Conservation (phyloP, 2,329 filamentous ascomycete species). For the Diplodia sapinea region DNA sequence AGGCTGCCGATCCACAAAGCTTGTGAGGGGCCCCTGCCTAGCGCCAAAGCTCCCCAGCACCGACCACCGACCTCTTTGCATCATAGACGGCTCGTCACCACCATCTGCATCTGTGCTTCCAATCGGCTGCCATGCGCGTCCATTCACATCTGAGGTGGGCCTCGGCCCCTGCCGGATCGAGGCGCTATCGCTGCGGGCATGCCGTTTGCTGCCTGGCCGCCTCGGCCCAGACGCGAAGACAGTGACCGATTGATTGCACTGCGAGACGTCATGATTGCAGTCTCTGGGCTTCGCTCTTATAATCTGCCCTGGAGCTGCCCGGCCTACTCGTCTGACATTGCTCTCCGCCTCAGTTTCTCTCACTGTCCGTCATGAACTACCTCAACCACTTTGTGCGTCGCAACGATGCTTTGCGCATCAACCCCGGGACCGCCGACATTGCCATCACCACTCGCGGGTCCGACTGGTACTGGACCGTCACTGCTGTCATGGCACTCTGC, state of each 20-base stretch:
- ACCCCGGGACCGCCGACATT: slow-evolving; percentile 56
- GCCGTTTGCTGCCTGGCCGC: too few relatives aligned
- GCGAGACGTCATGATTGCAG: slow-evolving; percentile 3
- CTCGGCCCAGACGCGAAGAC: neutral
- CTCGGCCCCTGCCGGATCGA: neutral
- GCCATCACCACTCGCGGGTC: slow-evolving; percentile 65
- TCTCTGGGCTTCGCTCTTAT: neutral
- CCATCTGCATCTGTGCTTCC: neutral
- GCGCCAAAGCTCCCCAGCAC: neutral
- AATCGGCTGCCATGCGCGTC: neutral
- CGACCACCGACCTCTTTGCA: slow-evolving; percentile 11
- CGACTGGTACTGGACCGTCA: slow-evolving; percentile 68
- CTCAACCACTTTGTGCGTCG: slow-evolving; percentile 32
- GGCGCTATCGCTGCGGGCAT: neutral
- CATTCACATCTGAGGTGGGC: neutral
- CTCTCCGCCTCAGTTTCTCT: neutral
- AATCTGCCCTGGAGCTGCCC: neutral
- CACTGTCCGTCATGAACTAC: neutral
- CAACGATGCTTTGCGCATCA: slow-evolving; percentile 56
- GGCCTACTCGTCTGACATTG: neutral
- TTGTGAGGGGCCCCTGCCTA: neutral
- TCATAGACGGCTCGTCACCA: slow-evolving; percentile 11
- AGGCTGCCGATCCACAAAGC: slow-evolving; percentile 14
- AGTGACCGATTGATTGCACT: neutral
- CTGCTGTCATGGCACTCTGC: slow-evolving; percentile 62